A percentile compares a stretch with the other conserved stretches of the same genome.
These are phyloP conservation scores for Tieghemostelium lacteum DNA, from an alignment of 78 protist genomes.

Conservation along the genomic window DNA sequence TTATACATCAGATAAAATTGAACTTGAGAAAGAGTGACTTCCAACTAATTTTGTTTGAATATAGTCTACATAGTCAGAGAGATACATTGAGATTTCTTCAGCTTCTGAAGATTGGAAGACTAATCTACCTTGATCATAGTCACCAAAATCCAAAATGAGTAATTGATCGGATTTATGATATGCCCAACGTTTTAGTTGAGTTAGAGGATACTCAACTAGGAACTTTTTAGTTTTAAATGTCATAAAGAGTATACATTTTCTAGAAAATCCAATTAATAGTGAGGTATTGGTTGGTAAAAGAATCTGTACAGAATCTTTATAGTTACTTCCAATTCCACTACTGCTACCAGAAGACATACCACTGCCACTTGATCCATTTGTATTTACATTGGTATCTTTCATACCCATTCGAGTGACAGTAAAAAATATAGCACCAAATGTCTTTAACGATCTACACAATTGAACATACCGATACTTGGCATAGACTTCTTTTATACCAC, in stretches of 20 bases:
- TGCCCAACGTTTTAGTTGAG: constrained; percentile 67
- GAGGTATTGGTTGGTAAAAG: constrained; percentile 52
- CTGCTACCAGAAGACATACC: not conserved
- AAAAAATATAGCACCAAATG: constrained; percentile 92
- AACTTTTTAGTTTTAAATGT: constrained; percentile 63
- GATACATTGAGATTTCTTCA: constrained; percentile 62
- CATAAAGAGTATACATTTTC: constrained; percentile 75
- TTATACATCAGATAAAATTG: not conserved
- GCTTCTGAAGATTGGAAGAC: constrained; percentile 62
- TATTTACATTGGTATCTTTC: not conserved
- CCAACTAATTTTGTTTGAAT: constrained; percentile 78
- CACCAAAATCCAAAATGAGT: constrained; percentile 75
- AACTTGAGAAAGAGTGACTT: constrained; percentile 51
- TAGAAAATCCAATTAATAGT: constrained; percentile 62
- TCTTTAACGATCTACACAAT: constrained; percentile 87
- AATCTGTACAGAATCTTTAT: not conserved
- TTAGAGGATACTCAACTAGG: constrained; percentile 59
- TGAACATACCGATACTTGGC: constrained; percentile 91
- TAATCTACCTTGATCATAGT: constrained; percentile 62
- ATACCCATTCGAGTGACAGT: constrained; percentile 20
- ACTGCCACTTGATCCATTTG: not conserved
- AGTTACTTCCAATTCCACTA: not conserved
- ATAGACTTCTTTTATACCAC: constrained; percentile 83
- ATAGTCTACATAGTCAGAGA: constrained; percentile 75
- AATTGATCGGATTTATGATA: constrained; percentile 24